These are phyloP conservation scores for Cyamopsis tetragonoloba DNA, from an alignment of 306 rosid genomes.

Conservation along the genomic window DNA sequence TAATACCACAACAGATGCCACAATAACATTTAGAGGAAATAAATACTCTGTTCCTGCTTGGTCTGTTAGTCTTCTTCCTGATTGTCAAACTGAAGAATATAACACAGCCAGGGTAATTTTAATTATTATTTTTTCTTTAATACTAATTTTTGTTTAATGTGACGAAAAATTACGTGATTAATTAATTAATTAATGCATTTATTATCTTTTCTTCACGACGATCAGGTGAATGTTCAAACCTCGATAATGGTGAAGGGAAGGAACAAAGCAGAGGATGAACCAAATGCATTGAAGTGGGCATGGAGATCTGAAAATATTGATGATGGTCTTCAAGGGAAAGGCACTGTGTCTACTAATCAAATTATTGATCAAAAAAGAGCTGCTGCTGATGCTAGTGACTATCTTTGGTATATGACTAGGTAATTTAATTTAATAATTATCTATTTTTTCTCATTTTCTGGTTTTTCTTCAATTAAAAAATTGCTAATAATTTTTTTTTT, in stretches of 20 bases:
- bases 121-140: too few relatives aligned
- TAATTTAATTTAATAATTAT: constrained; percentile 14
- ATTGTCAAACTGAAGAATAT: constrained; percentile 37
- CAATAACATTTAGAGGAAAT: constrained; percentile 33
- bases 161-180: neutral
- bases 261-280: constrained; percentile 45
- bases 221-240: constrained; percentile 51
- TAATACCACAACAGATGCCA: constrained; percentile 31
- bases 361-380: constrained; percentile 40
- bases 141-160: neutral
- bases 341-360: neutral
- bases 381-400: constrained; percentile 38
- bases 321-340: constrained; percentile 24
- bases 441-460: neutral
- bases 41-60: constrained; percentile 44
- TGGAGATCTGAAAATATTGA: constrained; percentile 46
- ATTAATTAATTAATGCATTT: neutral
- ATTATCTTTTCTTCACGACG: neutral
- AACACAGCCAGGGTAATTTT: constrained; percentile 41
- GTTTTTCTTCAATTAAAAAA: neutral
- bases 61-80: constrained; percentile 55
- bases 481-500: neutral
- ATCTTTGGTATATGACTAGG: constrained; percentile 61
- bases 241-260: constrained; percentile 34
- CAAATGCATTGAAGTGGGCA: constrained; percentile 30